Evolutionary conservation across 2,329 filamentous ascomycete genomes (phyloP), one percentile per base, ranked within the genome.

Genomic region (Penicillium frequentans): DNA sequence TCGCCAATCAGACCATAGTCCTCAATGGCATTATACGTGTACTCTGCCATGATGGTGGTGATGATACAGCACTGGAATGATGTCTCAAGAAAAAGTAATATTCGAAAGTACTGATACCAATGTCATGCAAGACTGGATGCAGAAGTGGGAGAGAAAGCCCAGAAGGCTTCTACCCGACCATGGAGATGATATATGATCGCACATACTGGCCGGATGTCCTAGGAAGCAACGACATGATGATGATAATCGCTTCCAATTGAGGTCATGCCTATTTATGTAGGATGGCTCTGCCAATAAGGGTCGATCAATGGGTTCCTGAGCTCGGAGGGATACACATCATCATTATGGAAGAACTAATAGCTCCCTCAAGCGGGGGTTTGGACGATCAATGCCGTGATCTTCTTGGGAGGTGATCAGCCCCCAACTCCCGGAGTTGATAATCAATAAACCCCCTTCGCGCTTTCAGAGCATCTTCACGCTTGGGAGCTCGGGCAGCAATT

Each of bases 1-100:
- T 91, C 91, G 24, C 89, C 89, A 65, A 92, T 90, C 73, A 92
- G 82, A 54, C 89, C 89, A 79, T 91, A 91, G 73, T 91, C 85
- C 69, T 91, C 89, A 62, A 91, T 89, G 47, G 73, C 69, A 55
- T 63, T 66, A 53, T 74, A 74, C 13, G 10, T 2, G 19, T 52
- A 24, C 19, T 59, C 61, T 21, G 37, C 14, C 59, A 66, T 66
- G 43, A 27, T 58, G 57, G 10, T 1, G n/a, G 16, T 21, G 31
- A 19, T n/a, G 5, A 26, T 39, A 33, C 7, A 53, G 29, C 14
- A 33, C 21, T 52, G 23, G 21, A 48, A 49, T 56, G 14, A 8
- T 24, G 46, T 14, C n/a, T 29, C 21, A 10, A 42, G n/a, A 42
- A 23, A 13, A 21, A 21, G 8, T 23, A 14, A 42, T 42, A 42